Conservation (phyloP, 2,329 filamentous ascomycete genomes). For the Sarocladiaceae sp. region DNA sequence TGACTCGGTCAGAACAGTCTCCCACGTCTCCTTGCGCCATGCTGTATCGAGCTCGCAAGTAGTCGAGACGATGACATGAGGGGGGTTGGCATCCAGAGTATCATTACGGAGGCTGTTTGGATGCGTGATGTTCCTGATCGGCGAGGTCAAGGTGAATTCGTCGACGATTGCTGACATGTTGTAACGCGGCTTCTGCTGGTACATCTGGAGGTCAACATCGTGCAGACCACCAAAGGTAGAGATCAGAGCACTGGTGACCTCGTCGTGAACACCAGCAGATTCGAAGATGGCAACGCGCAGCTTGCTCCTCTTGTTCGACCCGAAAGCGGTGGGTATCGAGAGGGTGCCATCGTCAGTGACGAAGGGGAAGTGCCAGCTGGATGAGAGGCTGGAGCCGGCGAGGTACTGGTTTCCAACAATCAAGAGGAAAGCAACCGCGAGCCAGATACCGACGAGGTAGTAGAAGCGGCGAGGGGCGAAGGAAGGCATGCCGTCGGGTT, state of each 20-base stretch:
- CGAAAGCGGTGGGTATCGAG: slow-evolving; percentile 9
- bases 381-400: slow-evolving; percentile 3
- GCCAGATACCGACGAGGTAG: slow-evolving; percentile 5
- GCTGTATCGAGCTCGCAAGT: slow-evolving; percentile 24
- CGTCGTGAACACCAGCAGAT: slow-evolving; percentile 22
- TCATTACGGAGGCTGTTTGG: slow-evolving; percentile 15
- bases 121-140: slow-evolving; percentile 14
- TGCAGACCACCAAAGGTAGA: slow-evolving; percentile 20
- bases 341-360: slow-evolving; percentile 17
- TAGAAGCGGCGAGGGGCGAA: slow-evolving; percentile 3
- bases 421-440: slow-evolving; percentile 4
- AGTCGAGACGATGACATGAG: slow-evolving; percentile 23
- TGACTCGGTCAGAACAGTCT: slow-evolving; percentile 16
- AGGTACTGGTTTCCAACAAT: slow-evolving; percentile 4
- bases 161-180: slow-evolving; percentile 21
- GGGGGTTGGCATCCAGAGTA: slow-evolving; percentile 14
- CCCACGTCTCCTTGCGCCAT: slow-evolving; percentile 14
- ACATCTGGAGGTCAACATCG: slow-evolving; percentile 17
- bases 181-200: slow-evolving; percentile 21
- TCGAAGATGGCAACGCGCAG: slow-evolving; percentile 22
- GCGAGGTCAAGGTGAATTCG: slow-evolving; percentile 20
- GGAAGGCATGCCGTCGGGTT: not conserved
- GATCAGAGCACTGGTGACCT: slow-evolving; percentile 21
- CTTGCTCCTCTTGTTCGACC: slow-evolving; percentile 13
- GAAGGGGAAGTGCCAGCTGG: slow-evolving; percentile 20